Conservation (phyloP, 2,329 filamentous ascomycete species). For the Emmonsia crescens region DNA sequence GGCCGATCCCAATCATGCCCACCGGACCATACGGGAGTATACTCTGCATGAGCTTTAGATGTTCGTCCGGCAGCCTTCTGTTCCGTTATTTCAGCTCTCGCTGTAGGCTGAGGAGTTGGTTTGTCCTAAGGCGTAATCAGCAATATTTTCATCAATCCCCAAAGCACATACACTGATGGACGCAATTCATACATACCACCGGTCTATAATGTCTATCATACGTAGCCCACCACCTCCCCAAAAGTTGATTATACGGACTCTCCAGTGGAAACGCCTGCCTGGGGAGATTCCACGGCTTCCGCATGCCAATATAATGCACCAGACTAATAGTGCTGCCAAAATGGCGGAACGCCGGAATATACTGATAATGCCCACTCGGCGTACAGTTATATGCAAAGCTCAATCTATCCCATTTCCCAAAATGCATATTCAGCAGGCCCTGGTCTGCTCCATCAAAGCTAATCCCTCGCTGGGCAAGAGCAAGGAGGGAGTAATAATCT, state of each 20-base stretch:
- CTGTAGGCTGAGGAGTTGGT: not conserved
- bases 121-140: not conserved
- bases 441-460: slow-evolving; percentile 98
- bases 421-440: slow-evolving; percentile 90
- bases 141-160: not conserved
- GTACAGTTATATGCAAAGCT: slow-evolving; percentile 97
- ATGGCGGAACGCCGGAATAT: slow-evolving; percentile 86
- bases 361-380: slow-evolving; percentile 93
- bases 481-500: slow-evolving; percentile 75
- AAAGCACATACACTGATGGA: not conserved
- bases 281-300: slow-evolving; percentile 78
- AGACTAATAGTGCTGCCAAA: slow-evolving; percentile 82
- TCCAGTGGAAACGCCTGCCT: slow-evolving; percentile 26
- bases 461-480: slow-evolving; percentile 73
- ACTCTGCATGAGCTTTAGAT: not conserved
- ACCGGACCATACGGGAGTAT: not conserved
- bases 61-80: not conserved
- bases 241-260: slow-evolving; percentile 64
- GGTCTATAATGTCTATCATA: slow-evolving; percentile 74
- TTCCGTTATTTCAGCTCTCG: not conserved
- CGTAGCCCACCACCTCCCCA: slow-evolving; percentile 85
- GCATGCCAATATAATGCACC: slow-evolving; percentile 85
- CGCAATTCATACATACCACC: slow-evolving; percentile 16
- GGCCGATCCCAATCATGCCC: not conserved
- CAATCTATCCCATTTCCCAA: slow-evolving; percentile 72